A percentile compares a stretch with the other conserved stretches of the same genome.
These are phyloP conservation scores for Suillus brevipes DNA, from an alignment of 768 basidiomycete genomes.

Conservation along the genomic window DNA sequence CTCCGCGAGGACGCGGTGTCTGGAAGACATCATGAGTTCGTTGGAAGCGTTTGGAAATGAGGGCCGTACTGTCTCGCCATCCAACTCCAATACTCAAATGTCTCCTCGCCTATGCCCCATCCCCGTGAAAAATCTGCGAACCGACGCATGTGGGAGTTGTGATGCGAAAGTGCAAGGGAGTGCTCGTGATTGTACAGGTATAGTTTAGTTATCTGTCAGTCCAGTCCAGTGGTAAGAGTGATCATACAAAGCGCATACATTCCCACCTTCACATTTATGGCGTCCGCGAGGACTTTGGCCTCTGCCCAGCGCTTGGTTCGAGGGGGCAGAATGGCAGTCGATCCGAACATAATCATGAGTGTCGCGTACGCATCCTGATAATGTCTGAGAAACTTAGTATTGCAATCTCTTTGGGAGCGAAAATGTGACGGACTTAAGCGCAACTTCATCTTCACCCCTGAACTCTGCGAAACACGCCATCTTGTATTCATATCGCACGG, in stretches of 20 bases:
- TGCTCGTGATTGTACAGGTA: slow-evolving; percentile 92
- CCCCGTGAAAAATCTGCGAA: slow-evolving; percentile 85
- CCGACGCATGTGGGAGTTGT: slow-evolving; percentile 80
- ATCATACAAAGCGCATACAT: neutral
- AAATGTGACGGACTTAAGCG: slow-evolving; percentile 69
- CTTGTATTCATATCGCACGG: slow-evolving; percentile 96
- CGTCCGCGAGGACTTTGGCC: slow-evolving; percentile 94
- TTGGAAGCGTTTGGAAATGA: neutral
- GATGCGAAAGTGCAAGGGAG: slow-evolving; percentile 74
- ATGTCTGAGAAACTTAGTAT: slow-evolving; percentile 52
- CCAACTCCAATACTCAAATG: slow-evolving; percentile 98
- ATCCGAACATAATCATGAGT: slow-evolving; percentile 85
- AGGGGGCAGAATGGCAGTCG: slow-evolving; percentile 81
- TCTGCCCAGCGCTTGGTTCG: slow-evolving; percentile 98
- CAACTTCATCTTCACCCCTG: slow-evolving; percentile 87
- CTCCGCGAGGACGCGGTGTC: slow-evolving; percentile 89
- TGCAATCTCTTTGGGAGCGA: slow-evolving; percentile 12
- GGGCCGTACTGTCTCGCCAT: slow-evolving; percentile 79
- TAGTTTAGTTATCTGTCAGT: slow-evolving; percentile 75
- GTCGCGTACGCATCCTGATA: slow-evolving; percentile 92
- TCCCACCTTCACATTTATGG: slow-evolving; percentile 83
- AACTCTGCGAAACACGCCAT: slow-evolving; percentile 97
- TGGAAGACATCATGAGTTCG: slow-evolving; percentile 29
- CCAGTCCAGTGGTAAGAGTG: neutral
- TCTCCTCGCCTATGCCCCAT: slow-evolving; percentile 97